These are phyloP conservation scores for Lodderomyces parapsilosis DNA, from an alignment of 1,139 yeast species.

Conservation along the genomic window DNA sequence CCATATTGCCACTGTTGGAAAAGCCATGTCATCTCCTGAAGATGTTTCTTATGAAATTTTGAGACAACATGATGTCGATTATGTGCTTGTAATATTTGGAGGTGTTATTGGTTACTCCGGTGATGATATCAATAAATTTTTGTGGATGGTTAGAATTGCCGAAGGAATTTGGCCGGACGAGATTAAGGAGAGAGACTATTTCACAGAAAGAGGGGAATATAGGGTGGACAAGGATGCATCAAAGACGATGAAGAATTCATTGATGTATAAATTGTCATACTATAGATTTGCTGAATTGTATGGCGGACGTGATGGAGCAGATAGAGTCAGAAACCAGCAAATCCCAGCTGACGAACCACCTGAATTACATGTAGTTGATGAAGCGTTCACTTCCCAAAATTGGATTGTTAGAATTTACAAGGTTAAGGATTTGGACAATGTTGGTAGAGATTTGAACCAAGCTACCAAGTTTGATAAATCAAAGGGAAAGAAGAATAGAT, in stretches of 20 bases:
- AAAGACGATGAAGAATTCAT: slow-evolving; percentile 77
- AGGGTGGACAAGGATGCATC: slow-evolving; percentile 82
- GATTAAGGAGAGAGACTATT: slow-evolving; percentile 78
- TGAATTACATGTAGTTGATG: slow-evolving; percentile 77
- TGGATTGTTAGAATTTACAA: slow-evolving; percentile 96
- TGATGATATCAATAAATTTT: slow-evolving; percentile 93
- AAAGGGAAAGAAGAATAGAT: slow-evolving; percentile 25
- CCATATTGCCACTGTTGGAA: slow-evolving; percentile 99
- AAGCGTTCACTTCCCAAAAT: slow-evolving; percentile 92
- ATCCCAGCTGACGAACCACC: slow-evolving; percentile 60
- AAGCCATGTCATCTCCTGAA: slow-evolving; percentile 92
- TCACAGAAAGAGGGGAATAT: slow-evolving; percentile 85
- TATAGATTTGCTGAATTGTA: slow-evolving; percentile 79
- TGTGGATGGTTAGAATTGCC: slow-evolving; percentile 99
- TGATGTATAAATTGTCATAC: slow-evolving; percentile 95
- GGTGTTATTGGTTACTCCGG: slow-evolving; percentile 94
- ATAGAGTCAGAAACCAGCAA: slow-evolving; percentile 85
- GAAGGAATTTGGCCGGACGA: slow-evolving; percentile 99
- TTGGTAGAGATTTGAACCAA: slow-evolving; percentile 70
- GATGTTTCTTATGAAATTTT: slow-evolving; percentile 86
- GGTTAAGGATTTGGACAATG: slow-evolving; percentile 83
- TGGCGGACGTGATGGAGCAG: slow-evolving; percentile 67
- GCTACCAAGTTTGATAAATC: slow-evolving; percentile 45
- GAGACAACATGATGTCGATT: slow-evolving; percentile 92
- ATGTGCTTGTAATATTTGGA: slow-evolving; percentile 90